Evolutionary conservation across 768 basidiomycete genomes (phyloP).

Genomic region (Gautieria morchelliformis): DNA sequence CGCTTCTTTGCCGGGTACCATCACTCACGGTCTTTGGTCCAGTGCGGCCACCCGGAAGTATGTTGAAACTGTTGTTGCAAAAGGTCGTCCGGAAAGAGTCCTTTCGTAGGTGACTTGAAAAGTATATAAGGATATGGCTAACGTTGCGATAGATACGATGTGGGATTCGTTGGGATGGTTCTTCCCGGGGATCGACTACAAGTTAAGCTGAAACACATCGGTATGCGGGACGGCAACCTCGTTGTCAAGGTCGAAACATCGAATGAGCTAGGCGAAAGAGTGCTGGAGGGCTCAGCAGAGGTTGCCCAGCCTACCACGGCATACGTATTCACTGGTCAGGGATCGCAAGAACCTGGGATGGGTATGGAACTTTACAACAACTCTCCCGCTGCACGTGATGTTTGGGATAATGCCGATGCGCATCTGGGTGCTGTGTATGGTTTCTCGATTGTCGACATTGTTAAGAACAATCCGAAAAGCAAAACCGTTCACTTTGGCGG

Average conservation of each 20-base stretch:
- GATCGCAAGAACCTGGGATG: constrained; percentile 97
- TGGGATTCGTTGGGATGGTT: constrained; percentile 96
- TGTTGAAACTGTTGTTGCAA: constrained; percentile 88
- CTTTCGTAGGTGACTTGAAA: constrained; percentile 50
- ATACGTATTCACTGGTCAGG: constrained; percentile 98
- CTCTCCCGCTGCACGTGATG: constrained; percentile 89
- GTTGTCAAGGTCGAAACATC: constrained; percentile 81
- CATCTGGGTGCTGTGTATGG: constrained; percentile 93
- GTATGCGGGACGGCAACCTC: constrained; percentile 90
- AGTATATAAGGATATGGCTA: background rate
- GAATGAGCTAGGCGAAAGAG: constrained; percentile 83
- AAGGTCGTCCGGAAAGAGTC: constrained; percentile 88
- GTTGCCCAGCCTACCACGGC: constrained; percentile 87
- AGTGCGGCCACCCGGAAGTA: constrained; percentile 90
- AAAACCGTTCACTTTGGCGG: constrained; percentile 99
- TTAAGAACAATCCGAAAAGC: constrained; percentile 96
- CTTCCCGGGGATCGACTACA: constrained; percentile 80
- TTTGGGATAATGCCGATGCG: constrained; percentile 94
- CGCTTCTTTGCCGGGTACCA: constrained; percentile 88
- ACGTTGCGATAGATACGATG: constrained; percentile 58
- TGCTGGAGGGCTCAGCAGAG: constrained; percentile 86
- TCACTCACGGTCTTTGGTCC: constrained; percentile 97
- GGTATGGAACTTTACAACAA: constrained; percentile 96
- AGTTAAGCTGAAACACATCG: constrained; percentile 81
- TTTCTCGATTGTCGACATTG: constrained; percentile 97